phyloP scores from a whole-genome alignment of 1,139 yeast species.

The Entelexis sorbosivorans region DNA sequence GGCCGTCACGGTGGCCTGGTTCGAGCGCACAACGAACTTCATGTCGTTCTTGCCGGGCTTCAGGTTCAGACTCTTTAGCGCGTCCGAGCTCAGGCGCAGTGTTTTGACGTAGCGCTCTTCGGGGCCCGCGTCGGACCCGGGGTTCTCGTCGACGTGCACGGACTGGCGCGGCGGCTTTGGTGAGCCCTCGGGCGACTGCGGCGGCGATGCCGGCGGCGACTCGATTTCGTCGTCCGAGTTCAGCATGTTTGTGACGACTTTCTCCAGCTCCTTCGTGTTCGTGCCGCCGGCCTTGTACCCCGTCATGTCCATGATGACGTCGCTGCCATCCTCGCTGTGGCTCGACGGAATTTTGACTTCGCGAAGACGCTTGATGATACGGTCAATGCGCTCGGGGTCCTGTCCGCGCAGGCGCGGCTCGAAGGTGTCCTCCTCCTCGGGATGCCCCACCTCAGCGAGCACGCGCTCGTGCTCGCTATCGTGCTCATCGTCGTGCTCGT shows the following conservation, averaged over 20 bases:
- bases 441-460: background rate
- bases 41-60: conserved; percentile 71
- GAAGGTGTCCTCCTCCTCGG: conserved; percentile 7
- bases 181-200: conserved; percentile 4
- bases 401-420: conserved; percentile 20
- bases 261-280: conserved; percentile 35
- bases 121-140: background rate
- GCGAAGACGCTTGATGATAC: conserved; percentile 54
- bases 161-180: background rate
- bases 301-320: conserved; percentile 82
- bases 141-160: background rate
- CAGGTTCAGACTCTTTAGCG: conserved; percentile 60
- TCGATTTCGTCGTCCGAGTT: conserved; percentile 9
- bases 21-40: conserved; percentile 60
- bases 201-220: conserved; percentile 14
- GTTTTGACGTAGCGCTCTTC: conserved; percentile 57
- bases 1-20: conserved; percentile 65
- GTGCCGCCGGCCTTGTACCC: conserved; percentile 89
- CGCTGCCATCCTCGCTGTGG: conserved; percentile 72
- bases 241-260: conserved; percentile 51
- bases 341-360: conserved; percentile 76
- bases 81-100: conserved; percentile 81
- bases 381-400: conserved; percentile 48
- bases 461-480: background rate
- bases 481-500: background rate